These are phyloP conservation scores for Saccharomycopsis sp. DNA, from an alignment of 805 yeast genomes.

Conservation along the genomic window DNA sequence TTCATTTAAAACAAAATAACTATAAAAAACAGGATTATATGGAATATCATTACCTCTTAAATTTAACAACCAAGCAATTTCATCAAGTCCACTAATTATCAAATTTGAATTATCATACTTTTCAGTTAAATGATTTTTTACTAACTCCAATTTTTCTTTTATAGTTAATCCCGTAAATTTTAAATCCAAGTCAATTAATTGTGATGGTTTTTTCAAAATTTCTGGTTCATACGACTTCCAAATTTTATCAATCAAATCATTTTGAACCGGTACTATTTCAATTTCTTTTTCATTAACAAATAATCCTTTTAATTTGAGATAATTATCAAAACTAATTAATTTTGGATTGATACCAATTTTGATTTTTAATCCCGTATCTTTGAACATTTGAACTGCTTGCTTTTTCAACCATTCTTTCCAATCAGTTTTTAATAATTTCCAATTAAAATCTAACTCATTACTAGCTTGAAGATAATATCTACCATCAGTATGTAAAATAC, in stretches of 20 bases:
- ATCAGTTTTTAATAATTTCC: conserved; percentile 67
- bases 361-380: conserved; percentile 31
- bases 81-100: conserved; percentile 69
- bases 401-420: conserved; percentile 77
- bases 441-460: conserved; percentile 65
- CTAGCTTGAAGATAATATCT: conserved; percentile 88
- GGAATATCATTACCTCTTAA: conserved; percentile 76
- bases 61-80: conserved; percentile 85
- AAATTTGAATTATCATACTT: conserved; percentile 30
- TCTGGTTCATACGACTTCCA: conserved; percentile 68
- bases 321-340: conserved; percentile 42
- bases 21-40: conserved; percentile 78
- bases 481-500: conserved; percentile 87
- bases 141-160: conserved; percentile 42
- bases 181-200: conserved; percentile 36
- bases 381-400: conserved; percentile 35
- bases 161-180: conserved; percentile 59
- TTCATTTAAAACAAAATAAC: conserved; percentile 37
- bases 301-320: conserved; percentile 23
- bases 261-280: conserved; percentile 39
- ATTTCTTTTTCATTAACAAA: conserved; percentile 22
- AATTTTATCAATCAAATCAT: conserved; percentile 63
- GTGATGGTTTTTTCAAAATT: conserved; percentile 44
- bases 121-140: conserved; percentile 28
- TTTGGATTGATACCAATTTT: conserved; percentile 80